These are phyloP conservation scores for Microbotryum silenes-acaulis DNA, from an alignment of 1,284 basidiomycete species.

Conservation along the genomic window DNA sequence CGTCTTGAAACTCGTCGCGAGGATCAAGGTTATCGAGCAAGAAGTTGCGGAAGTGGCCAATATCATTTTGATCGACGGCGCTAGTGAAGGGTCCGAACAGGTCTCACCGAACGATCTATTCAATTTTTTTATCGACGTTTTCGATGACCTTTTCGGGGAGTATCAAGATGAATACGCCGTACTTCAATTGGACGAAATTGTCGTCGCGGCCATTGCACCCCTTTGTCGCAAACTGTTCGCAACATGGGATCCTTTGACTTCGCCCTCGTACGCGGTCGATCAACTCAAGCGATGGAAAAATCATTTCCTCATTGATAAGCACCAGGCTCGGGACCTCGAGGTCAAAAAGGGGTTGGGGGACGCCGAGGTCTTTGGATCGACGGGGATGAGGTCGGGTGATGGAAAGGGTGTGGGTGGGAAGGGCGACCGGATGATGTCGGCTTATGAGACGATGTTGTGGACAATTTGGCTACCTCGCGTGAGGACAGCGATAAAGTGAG, in stretches of 20 bases:
- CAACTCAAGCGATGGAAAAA: constrained; percentile 42
- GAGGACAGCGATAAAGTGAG: constrained; percentile 72
- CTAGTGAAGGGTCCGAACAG: constrained; percentile 1
- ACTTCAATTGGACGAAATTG: constrained; percentile 78
- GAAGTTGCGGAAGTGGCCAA: constrained; percentile 13
- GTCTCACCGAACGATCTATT: constrained; percentile 52
- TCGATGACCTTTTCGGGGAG: constrained; percentile 62
- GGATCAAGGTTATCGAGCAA: constrained; percentile 13
- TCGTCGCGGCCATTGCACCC: constrained; percentile 82
- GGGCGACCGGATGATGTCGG: constrained; percentile 61
- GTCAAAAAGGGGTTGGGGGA: constrained; percentile 41
- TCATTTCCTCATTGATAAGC: constrained; percentile 59
- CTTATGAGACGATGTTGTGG: constrained; percentile 91
- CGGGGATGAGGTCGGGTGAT: background rate
- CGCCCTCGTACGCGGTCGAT: constrained; percentile 25
- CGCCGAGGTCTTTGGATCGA: constrained; percentile 52
- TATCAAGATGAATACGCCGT: constrained; percentile 69
- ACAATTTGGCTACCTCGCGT: constrained; percentile 88
- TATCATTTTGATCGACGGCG: background rate
- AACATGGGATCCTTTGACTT: constrained; percentile 31
- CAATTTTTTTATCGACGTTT: constrained; percentile 59
- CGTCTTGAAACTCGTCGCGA: constrained; percentile 17
- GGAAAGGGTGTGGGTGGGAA: constrained; percentile 1
- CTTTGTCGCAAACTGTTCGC: constrained; percentile 44
- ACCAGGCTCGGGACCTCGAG: constrained; percentile 51